Percentiles rank a stretch among this genome's conserved stretches.
These are phyloP conservation scores for Volvariella volvacea DNA, from an alignment of 1,284 basidiomycete species.

Conservation along the genomic window DNA sequence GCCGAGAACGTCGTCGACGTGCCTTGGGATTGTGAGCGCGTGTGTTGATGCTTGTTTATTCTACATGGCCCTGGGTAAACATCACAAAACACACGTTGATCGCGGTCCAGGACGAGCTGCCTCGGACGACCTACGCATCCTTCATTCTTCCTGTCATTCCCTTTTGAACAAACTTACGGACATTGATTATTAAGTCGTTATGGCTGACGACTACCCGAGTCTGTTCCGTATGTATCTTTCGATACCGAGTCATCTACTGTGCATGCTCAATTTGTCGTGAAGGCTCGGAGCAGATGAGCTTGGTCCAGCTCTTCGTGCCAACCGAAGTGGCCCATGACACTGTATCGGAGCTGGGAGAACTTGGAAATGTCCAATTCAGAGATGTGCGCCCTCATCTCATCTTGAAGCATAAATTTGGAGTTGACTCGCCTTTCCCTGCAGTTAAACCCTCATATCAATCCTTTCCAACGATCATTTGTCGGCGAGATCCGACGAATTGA, in stretches of 20 bases:
- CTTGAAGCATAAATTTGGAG: constrained; percentile 8
- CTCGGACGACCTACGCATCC: no score
- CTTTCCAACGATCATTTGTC: constrained; percentile 98
- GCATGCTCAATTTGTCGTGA: constrained; percentile 8
- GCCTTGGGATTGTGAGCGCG: not conserved
- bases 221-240: constrained; percentile 64
- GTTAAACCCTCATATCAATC: constrained; percentile 93
- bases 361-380: constrained; percentile 96
- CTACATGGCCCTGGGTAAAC: no score
- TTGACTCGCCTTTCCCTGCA: no score
- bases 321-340: constrained; percentile 97
- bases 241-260: constrained; percentile 1
- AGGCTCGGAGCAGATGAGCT: constrained; percentile 96
- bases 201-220: constrained; percentile 66
- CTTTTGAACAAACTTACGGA: no score
- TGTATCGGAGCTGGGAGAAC: constrained; percentile 90
- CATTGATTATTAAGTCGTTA: no score
- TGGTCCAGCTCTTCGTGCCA: constrained; percentile 97
- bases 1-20: no score
- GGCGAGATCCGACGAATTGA: constrained; percentile 92
- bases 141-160: no score
- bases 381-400: constrained; percentile 55
- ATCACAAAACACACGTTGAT: no score
- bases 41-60: no score
- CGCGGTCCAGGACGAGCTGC: no score